phyloP scores from a whole-genome alignment of 2,329 filamentous ascomycete genomes.

The Botryotinia globosa region DNA sequence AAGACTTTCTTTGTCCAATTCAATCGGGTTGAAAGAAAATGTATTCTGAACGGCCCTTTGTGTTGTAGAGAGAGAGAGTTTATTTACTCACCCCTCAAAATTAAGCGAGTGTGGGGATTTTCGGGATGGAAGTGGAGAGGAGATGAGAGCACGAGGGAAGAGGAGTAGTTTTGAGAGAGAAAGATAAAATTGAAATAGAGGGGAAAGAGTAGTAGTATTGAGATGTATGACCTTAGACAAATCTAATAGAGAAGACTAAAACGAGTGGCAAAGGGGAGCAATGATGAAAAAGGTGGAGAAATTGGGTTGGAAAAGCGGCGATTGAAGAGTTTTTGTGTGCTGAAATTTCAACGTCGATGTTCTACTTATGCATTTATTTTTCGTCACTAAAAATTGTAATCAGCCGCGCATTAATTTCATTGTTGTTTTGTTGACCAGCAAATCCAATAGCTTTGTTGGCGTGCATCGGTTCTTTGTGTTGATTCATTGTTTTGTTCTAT shows the following conservation, averaged over 20 bases:
- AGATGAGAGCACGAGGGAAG: neutral
- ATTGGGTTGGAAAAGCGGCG: neutral
- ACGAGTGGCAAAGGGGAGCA: neutral
- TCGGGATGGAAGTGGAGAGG: too few species aligned
- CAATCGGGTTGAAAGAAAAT: neutral
- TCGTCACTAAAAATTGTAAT: rapidly evolving
- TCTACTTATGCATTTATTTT: neutral
- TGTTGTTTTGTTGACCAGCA: neutral
- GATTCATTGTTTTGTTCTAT: neutral
- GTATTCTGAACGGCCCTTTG: neutral
- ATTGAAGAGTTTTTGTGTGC: too few species aligned
- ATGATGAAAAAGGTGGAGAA: neutral
- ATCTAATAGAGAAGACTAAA: neutral
- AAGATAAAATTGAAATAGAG: neutral
- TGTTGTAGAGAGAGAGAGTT: neutral
- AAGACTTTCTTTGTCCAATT: neutral
- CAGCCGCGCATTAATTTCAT: neutral
- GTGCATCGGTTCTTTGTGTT: neutral
- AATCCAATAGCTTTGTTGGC: neutral
- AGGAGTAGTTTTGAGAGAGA: neutral
- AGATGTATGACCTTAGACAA: rapidly evolving
- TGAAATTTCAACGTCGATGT: neutral
- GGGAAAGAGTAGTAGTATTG: neutral
- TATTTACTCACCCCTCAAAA: neutral
- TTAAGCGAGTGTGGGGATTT: neutral